A percentile compares a stretch with the other conserved stretches of the same genome.
phyloP scores from a whole-genome alignment of 345 rosid species.

The Euphorbia tirucalli region DNA sequence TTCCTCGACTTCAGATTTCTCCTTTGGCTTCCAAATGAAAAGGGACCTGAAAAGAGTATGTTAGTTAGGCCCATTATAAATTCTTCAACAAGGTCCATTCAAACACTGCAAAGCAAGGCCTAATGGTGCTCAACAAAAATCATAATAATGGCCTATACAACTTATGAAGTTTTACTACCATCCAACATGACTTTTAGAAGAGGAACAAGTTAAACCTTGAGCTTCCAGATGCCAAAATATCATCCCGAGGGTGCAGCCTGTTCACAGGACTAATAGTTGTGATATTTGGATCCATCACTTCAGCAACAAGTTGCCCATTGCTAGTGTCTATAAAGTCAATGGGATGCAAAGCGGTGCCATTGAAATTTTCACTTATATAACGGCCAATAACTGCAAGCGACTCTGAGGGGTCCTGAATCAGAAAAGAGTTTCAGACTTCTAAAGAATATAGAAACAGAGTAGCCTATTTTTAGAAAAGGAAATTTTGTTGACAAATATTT shows the following conservation, averaged over 20 bases:
- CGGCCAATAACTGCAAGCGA: conserved; percentile 88
- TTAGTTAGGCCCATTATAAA: not conserved
- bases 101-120: not conserved
- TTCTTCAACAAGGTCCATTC: not conserved
- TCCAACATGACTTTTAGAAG: not conserved
- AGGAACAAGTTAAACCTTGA: conserved; percentile 55
- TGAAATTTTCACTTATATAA: conserved; percentile 86
- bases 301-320: conserved; percentile 86
- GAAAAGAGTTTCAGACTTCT: not conserved
- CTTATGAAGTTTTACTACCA: not conserved
- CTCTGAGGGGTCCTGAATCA: conserved; percentile 76
- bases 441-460: not conserved
- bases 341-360: conserved; percentile 88
- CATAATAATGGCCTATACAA: too few relatives aligned
- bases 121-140: too few relatives aligned
- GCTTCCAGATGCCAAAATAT: conserved; percentile 91
- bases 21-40: conserved; percentile 87
- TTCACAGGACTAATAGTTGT: conserved; percentile 93
- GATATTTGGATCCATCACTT: conserved; percentile 91
- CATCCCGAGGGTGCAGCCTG: conserved; percentile 90
- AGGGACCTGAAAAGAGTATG: conserved; percentile 57
- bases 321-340: conserved; percentile 84
- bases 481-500: not conserved
- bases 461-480: not conserved
- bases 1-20: conserved; percentile 44